A percentile compares a stretch with the other conserved stretches of the same genome.
Conservation (phyloP, 805 yeast species). For the Saturnispora sekii region DNA sequence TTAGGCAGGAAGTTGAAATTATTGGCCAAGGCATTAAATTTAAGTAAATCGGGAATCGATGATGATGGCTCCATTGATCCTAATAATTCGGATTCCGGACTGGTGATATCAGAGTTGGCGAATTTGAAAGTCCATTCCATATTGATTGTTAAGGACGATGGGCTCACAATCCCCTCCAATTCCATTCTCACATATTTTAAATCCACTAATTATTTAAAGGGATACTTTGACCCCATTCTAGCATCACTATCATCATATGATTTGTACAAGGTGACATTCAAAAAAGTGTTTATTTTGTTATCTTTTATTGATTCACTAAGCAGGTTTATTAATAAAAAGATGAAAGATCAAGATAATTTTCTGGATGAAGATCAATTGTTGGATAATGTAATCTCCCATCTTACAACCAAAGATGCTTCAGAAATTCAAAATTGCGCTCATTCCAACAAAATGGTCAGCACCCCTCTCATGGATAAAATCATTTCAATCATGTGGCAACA, state of each 20-base stretch:
- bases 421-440: not conserved
- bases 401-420: not conserved
- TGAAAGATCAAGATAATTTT: too few relatives aligned
- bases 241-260: not conserved
- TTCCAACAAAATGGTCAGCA: not conserved
- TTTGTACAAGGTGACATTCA: not conserved
- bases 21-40: not conserved
- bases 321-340: not conserved
- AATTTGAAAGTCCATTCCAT: constrained; percentile 4
- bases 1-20: constrained; percentile 1
- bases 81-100: not conserved
- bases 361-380: not conserved
- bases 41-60: not conserved
- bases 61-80: not conserved
- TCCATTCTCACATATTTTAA: not conserved
- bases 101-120: constrained; percentile 3
- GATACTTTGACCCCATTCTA: not conserved
- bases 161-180: not conserved
- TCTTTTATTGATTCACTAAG: constrained; percentile 6
- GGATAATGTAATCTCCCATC: not conserved
- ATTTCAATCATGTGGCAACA: constrained; percentile 7
- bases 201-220: not conserved
- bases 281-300: constrained; percentile 5
- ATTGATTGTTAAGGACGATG: not conserved
- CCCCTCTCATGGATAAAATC: not conserved